phyloP scores from a whole-genome alignment of 768 basidiomycete species.

The Guyanaporus albipodus region DNA sequence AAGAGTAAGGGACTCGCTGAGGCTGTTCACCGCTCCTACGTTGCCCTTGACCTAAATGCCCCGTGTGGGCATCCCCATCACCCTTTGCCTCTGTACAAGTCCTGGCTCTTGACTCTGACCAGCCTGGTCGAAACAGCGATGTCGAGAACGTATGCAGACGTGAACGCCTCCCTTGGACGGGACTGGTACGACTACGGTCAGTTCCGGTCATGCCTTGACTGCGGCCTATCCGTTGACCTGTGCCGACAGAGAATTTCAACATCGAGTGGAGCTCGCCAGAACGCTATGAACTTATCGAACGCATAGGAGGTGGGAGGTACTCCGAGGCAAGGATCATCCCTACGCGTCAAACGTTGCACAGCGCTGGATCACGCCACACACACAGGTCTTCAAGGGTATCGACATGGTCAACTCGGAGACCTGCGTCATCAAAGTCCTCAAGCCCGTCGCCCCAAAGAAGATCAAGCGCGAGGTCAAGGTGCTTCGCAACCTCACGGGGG shows the following conservation, averaged over 20 bases:
- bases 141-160: slow-evolving; percentile 53
- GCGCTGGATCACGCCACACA: slow-evolving; percentile 1
- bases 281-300: slow-evolving; percentile 60
- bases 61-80: slow-evolving; percentile 16
- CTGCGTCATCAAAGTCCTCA: slow-evolving; percentile 68
- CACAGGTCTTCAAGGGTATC: slow-evolving; percentile 57
- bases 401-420: slow-evolving; percentile 51
- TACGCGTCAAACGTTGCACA: background rate
- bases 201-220: slow-evolving; percentile 9
- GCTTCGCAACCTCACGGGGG: slow-evolving; percentile 62
- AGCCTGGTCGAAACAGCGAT: slow-evolving; percentile 24
- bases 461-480: slow-evolving; percentile 76
- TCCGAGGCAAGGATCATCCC: slow-evolving; percentile 43
- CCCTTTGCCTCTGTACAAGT: slow-evolving; percentile 15
- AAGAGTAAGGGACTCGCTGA: too few species aligned
- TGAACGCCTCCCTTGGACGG: slow-evolving; percentile 53
- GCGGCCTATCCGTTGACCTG: background rate
- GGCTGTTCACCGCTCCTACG: slow-evolving; percentile 17
- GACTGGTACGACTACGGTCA: slow-evolving; percentile 64
- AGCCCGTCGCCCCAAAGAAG: slow-evolving; percentile 64
- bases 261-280: slow-evolving; percentile 66
- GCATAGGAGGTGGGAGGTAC: slow-evolving; percentile 64
- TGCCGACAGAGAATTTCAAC: slow-evolving; percentile 45
- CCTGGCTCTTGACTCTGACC: slow-evolving; percentile 16
- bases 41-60: slow-evolving; percentile 27